Evolutionary conservation across 305 asterid species (phyloP), one percentile per base, ranked within the genome.

Genomic region (Caryopteris hybrid): DNA sequence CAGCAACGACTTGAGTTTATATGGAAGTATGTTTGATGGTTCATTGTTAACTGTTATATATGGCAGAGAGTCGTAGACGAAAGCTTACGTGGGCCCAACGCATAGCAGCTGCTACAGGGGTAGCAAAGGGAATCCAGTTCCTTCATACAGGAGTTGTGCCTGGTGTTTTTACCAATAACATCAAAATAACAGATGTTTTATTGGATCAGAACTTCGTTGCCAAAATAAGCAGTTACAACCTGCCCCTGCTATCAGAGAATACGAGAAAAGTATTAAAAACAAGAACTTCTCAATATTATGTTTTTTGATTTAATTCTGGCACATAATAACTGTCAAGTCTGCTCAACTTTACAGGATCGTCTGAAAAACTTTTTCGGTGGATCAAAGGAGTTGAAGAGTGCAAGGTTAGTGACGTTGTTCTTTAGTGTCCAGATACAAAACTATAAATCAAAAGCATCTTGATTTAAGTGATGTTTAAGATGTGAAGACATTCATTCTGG

Each of bases 71-170:
- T 62, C 80, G 50, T 17, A 74, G 81, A 52, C 80, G 71, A 68
- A 84, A 74, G 80, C 88, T 92, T 57, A 86, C 85, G 0, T 93
- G 99, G 97, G 75, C 76, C 43, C 96, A 93, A 70, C 89, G 99
- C 20, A 83, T 93, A 48, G 81, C 91, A 36, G 96, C 96, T 55
- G 95, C 84, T 16, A 85, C 90, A 0, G 99, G 99, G 34, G 83
- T 91, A 10, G 99, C 97, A 39, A 93, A 88, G 85, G 99, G 97
- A 2, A 83, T 93, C 61, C 96, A 93, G 66, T 93, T 93, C 83
- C 88, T 93, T 69, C 96, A 93, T 68, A 81, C 89, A 23, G 97
- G 99, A 48, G 84, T 87, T 4, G 89, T 87, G 42, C 97, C 97
- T 17, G 86, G 88, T 31, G 69, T 93, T 60, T 84, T 81, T 71